Percentiles rank a stretch among this genome's conserved stretches.
Evolutionary conservation across 495 filamentous ascomycete species (phyloP).

Genomic region (Lasiosphaeria hispida): DNA sequence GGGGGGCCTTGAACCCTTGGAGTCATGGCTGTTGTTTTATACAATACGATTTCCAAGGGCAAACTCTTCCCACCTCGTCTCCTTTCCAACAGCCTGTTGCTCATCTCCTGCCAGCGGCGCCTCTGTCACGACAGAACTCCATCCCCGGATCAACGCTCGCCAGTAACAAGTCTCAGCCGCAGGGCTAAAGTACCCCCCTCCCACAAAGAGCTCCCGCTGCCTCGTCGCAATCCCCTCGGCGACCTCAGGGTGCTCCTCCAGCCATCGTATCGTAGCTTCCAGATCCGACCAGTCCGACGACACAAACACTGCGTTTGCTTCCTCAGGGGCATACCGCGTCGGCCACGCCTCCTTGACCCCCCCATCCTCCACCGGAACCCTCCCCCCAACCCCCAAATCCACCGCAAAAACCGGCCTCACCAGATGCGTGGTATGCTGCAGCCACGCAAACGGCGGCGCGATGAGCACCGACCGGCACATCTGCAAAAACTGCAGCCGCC

Average conservation of each 20-base stretch:
- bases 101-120: too few relatives aligned
- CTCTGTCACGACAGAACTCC: slow-evolving; percentile 26
- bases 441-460: slow-evolving; percentile 47
- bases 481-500: slow-evolving; percentile 53
- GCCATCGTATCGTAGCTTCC: slow-evolving; percentile 41
- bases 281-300: slow-evolving; percentile 52
- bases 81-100: too few relatives aligned
- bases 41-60: too few relatives aligned
- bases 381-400: slow-evolving; percentile 25
- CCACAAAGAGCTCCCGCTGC: slow-evolving; percentile 45
- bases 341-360: slow-evolving; percentile 33
- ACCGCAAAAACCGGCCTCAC: slow-evolving; percentile 42
- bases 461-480: slow-evolving; percentile 49
- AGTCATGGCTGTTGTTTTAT: too few relatives aligned
- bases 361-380: background rate
- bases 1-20: too few relatives aligned
- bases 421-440: slow-evolving; percentile 52
- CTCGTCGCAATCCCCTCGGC: slow-evolving; percentile 50
- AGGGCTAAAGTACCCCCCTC: slow-evolving; percentile 46
- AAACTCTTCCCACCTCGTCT: too few relatives aligned
- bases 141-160: slow-evolving; percentile 48
- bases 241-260: slow-evolving; percentile 40
- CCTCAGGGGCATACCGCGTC: slow-evolving; percentile 29
- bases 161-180: slow-evolving; percentile 56
- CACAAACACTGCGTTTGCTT: slow-evolving; percentile 54